Base-by-base conservation (phyloP, 2,329 filamentous ascomycete species). In the Aspergillus ochraceus region DNA sequence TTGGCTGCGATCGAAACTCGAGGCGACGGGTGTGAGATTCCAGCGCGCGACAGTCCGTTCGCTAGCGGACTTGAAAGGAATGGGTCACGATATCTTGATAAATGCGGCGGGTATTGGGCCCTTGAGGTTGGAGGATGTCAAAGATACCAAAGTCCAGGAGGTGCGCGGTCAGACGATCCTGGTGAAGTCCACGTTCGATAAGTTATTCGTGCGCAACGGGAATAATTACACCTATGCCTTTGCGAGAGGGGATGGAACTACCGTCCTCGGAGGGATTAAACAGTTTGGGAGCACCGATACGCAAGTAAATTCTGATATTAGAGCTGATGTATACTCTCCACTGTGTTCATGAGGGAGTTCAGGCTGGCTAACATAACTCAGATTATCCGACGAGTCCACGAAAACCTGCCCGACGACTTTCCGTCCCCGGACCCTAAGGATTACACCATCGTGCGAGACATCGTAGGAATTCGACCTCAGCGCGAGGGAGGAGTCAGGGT, bases 11-110 rank as follows among this genome's bases (percentile, higher is more conserved):
- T 24, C 39, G 30, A 49, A 42, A n/a, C 50, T 58, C 2, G 51
- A 58, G 66, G 39, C 46, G 55, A 39, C 54, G 39, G 67, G 66
- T 8, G 68, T 71, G 11, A 58, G 24, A 12, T 71, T 71, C 49
- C 57, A 62, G 17, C 53, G 66, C 11, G 54, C 55, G 9, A 32
- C 60, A 36, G 55, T 71, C 6, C 52, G 58, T 22, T 60, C 66
- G 0, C 54, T 71, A 9, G 55, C 55, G 6, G 68, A 71, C 10
- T 36, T 64, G 8, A 65, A 59, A 30, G 59, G 59, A 3, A 53
- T 64, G 14, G 66, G 64, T 8, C 64, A 68, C 47, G 67, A 70
- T 42, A 62, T 70, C 12, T 61, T 71, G 12, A 60, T 70, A 46
- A 70, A 71, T 32, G 69, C 69, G 6, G 65, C 64, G 29, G 63